These are phyloP conservation scores for Cercospora berteroae DNA, from an alignment of 2,329 filamentous ascomycete genomes.

Conservation along the genomic window DNA sequence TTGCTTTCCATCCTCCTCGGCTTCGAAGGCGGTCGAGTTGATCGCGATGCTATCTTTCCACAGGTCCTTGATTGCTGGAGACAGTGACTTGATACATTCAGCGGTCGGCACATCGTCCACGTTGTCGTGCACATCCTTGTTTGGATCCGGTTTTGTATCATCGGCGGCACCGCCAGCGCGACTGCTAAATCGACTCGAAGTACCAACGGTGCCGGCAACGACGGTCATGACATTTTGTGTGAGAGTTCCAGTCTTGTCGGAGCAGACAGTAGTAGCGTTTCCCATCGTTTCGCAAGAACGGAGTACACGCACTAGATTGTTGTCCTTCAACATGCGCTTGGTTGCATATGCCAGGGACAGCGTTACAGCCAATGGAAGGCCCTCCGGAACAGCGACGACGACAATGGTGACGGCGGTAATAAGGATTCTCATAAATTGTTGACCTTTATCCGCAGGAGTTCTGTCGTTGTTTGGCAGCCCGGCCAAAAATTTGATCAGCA, in stretches of 20 bases:
- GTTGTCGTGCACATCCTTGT: slow-evolving; percentile 37
- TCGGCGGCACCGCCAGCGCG: slow-evolving; percentile 30
- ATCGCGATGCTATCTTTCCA: slow-evolving; percentile 64
- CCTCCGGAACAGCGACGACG: slow-evolving; percentile 68
- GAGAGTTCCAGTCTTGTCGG: slow-evolving; percentile 73
- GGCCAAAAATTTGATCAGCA: slow-evolving; percentile 82
- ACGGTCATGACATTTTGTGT: slow-evolving; percentile 76
- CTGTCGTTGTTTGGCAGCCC: slow-evolving; percentile 56
- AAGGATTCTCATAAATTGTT: slow-evolving; percentile 63
- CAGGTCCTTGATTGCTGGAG: slow-evolving; percentile 54
- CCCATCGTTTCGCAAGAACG: slow-evolving; percentile 71
- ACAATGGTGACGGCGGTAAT: slow-evolving; percentile 66
- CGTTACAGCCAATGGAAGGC: slow-evolving; percentile 65
- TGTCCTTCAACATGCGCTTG: slow-evolving; percentile 66
- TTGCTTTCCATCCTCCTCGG: slow-evolving; percentile 57
- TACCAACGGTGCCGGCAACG: slow-evolving; percentile 67
- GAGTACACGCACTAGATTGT: slow-evolving; percentile 67
- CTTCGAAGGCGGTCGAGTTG: slow-evolving; percentile 69
- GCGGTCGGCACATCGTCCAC: slow-evolving; percentile 51
- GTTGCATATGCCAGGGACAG: slow-evolving; percentile 67
- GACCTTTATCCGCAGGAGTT: slow-evolving; percentile 70
- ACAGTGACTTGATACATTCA: slow-evolving; percentile 56
- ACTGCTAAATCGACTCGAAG: slow-evolving; percentile 56
- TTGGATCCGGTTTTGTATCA: slow-evolving; percentile 27
- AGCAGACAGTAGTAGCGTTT: slow-evolving; percentile 73